These are phyloP conservation scores for Nakaseomyces uthaithaninus DNA, from an alignment of 1,139 yeast genomes.

Conservation along the genomic window DNA sequence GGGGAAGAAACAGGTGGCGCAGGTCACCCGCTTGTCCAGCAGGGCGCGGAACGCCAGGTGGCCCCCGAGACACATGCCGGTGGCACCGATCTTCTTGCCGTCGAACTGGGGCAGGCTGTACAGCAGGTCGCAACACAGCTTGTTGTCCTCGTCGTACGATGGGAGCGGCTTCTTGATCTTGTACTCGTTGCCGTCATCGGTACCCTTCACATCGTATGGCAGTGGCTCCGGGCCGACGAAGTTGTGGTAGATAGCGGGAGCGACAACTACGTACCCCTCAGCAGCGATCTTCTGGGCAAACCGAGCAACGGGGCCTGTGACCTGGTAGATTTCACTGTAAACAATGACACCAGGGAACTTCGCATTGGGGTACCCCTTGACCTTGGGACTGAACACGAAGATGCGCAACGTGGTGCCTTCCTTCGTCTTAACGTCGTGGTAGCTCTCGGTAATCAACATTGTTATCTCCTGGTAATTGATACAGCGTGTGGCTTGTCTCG, in stretches of 20 bases:
- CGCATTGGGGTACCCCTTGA: slow-evolving; percentile 64
- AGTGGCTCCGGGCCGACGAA: slow-evolving; percentile 57
- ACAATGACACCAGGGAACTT: slow-evolving; percentile 76
- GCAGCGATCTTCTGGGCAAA: slow-evolving; percentile 74
- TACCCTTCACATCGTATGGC: slow-evolving; percentile 64
- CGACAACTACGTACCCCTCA: slow-evolving; percentile 68
- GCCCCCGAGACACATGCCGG: slow-evolving; percentile 86
- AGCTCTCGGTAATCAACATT: slow-evolving; percentile 65
- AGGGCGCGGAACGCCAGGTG: slow-evolving; percentile 72
- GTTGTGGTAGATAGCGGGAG: slow-evolving; percentile 75
- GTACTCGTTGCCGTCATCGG: slow-evolving; percentile 64
- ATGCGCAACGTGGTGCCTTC: slow-evolving; percentile 62
- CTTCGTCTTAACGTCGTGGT: slow-evolving; percentile 57
- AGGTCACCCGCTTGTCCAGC: slow-evolving; percentile 55
- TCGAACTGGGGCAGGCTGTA: slow-evolving; percentile 52
- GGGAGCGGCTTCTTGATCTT: slow-evolving; percentile 59
- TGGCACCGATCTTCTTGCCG: slow-evolving; percentile 62
- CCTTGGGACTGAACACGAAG: slow-evolving; percentile 57
- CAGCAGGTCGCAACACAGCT: slow-evolving; percentile 56
- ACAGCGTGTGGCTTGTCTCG: too few relatives aligned
- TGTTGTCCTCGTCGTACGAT: slow-evolving; percentile 71
- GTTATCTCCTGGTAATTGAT: slow-evolving; percentile 6
- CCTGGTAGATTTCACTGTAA: slow-evolving; percentile 76
- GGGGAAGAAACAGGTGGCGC: slow-evolving; percentile 71
- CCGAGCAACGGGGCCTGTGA: slow-evolving; percentile 63